phyloP scores from a whole-genome alignment of 192 early-diverging fungal species.

The Piromyces finnis region DNA sequence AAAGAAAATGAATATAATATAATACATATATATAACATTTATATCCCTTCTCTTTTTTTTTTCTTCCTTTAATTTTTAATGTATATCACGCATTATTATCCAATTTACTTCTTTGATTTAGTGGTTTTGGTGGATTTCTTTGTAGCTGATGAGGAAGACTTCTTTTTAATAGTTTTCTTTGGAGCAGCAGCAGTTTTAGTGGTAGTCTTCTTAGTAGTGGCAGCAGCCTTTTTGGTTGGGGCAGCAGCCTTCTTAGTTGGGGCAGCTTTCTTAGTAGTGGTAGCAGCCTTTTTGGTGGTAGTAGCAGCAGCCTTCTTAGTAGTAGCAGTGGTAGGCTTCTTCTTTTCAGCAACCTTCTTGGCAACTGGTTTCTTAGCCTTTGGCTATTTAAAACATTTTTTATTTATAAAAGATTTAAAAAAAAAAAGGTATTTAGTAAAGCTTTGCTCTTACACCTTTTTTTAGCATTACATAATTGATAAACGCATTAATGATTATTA shows the following conservation, averaged over 20 bases:
- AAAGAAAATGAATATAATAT: too few species aligned
- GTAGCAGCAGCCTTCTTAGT: neutral
- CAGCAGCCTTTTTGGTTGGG: neutral
- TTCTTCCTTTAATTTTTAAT: neutral
- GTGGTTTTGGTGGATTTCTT: neutral
- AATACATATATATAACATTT: too few species aligned
- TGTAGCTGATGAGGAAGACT: neutral
- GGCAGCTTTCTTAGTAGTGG: neutral
- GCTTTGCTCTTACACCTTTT: too few species aligned
- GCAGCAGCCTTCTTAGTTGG: neutral
- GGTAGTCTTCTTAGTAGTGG: neutral
- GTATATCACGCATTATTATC: too few species aligned
- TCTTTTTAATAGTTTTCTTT: neutral
- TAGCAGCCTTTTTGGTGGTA: neutral
- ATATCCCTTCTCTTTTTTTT: too few species aligned
- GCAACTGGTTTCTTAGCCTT: neutral
- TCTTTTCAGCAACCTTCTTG: neutral
- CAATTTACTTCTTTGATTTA: neutral
- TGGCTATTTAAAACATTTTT: neutral
- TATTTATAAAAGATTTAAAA: too few species aligned
- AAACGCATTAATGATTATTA: too few species aligned
- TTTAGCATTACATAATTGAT: too few species aligned
- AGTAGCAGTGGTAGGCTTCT: neutral
- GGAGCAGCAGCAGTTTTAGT: neutral
- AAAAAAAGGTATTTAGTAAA: too few species aligned